Evolutionary conservation across 163 green algal genomes (phyloP).

Genomic region (Scenedesmus sp.): DNA sequence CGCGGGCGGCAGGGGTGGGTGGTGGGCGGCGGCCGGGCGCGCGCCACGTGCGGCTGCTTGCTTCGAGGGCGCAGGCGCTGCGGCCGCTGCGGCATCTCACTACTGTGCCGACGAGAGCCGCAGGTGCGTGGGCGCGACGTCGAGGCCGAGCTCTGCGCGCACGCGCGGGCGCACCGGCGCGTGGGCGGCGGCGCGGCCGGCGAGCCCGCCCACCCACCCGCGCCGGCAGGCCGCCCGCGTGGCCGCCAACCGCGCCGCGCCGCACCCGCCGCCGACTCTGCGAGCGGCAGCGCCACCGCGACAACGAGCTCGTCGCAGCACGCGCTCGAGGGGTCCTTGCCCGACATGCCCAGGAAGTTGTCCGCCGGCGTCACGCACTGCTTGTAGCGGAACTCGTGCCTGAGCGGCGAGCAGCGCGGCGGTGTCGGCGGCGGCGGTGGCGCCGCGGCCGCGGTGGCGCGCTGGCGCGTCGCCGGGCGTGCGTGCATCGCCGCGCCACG

Average conservation of each 20-base stretch:
- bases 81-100: slow-evolving; percentile 61
- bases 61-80: background rate
- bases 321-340: slow-evolving; percentile 68
- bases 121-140: slow-evolving; percentile 64
- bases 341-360: slow-evolving; percentile 72
- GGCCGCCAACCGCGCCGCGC: background rate
- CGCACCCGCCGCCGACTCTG: slow-evolving; percentile 44
- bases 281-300: slow-evolving; percentile 59
- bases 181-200: too few species aligned
- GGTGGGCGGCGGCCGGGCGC: too few species aligned
- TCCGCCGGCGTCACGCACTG: slow-evolving; percentile 71
- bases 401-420: too few species aligned
- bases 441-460: background rate
- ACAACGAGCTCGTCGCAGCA: slow-evolving; percentile 75
- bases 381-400: slow-evolving; percentile 75
- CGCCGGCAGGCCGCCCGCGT: background rate
- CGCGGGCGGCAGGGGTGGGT: too few species aligned
- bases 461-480: too few species aligned
- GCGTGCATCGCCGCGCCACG: too few species aligned
- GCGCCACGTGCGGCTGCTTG: too few species aligned
- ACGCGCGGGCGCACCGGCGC: too few species aligned
- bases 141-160: slow-evolving; percentile 66
- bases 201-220: too few species aligned
- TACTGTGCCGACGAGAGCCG: slow-evolving; percentile 62
- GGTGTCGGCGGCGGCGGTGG: too few species aligned